These are phyloP conservation scores for Pythium graminicola DNA, from an alignment of 352 stramenopile genomes.

Conservation along the genomic window DNA sequence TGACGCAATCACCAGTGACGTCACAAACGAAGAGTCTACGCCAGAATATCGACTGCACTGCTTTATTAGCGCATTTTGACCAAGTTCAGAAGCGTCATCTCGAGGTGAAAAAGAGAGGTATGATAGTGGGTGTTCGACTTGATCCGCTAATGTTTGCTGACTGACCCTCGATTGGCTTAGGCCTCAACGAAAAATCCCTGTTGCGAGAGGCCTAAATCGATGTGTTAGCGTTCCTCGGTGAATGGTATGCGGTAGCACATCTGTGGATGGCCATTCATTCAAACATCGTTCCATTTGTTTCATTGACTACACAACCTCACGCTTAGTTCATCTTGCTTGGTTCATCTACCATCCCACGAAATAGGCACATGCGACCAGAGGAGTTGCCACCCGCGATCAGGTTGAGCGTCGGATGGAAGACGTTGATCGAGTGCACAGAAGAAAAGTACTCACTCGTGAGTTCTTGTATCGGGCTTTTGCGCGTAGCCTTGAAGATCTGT, in stretches of 20 bases:
- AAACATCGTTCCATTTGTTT: slow-evolving; percentile 27
- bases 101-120: slow-evolving; percentile 66
- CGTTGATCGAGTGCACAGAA: slow-evolving; percentile 85
- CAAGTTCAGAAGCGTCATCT: slow-evolving; percentile 65
- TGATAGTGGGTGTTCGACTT: not conserved
- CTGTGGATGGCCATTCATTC: not conserved
- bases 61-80: slow-evolving; percentile 69
- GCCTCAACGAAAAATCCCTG: slow-evolving; percentile 55
- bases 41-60: slow-evolving; percentile 38
- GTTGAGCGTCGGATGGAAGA: slow-evolving; percentile 70
- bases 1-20: not conserved
- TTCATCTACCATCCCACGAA: slow-evolving; percentile 30
- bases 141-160: not conserved
- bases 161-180: not conserved
- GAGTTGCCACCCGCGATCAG: slow-evolving; percentile 74
- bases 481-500: slow-evolving; percentile 72
- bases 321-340: not conserved
- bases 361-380: slow-evolving; percentile 59
- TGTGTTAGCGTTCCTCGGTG: too few species aligned
- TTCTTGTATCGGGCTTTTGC: slow-evolving; percentile 62
- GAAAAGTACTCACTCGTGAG: slow-evolving; percentile 59
- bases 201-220: slow-evolving; percentile 18
- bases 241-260: not conserved
- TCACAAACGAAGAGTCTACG: slow-evolving; percentile 13
- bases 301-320: slow-evolving; percentile 3